These are phyloP conservation scores for Thuja plicata DNA, from an alignment of 83 land plant genomes.

Conservation along the genomic window DNA sequence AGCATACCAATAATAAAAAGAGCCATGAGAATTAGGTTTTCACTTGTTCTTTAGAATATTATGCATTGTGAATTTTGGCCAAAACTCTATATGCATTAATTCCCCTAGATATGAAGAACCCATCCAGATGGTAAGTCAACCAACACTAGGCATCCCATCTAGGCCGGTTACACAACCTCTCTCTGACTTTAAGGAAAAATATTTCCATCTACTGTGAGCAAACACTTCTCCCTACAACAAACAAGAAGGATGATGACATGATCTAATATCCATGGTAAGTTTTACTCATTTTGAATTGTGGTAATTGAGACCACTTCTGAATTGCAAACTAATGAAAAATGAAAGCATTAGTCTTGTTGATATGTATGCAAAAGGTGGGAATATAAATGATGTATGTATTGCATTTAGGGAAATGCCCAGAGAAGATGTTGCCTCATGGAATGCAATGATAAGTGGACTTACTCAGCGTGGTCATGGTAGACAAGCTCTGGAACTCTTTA, in stretches of 20 bases:
- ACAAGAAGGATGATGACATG: constrained; percentile 4
- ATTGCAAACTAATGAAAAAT: background rate
- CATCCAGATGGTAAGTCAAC: background rate
- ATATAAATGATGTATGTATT: too few relatives aligned
- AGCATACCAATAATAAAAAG: background rate
- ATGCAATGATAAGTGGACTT: too few relatives aligned
- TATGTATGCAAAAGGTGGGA: too few relatives aligned
- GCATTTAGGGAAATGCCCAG: too few relatives aligned
- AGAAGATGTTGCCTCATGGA: too few relatives aligned
- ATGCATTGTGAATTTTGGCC: background rate
- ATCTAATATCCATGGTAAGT: background rate
- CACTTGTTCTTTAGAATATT: background rate
- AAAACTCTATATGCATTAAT: background rate
- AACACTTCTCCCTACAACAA: background rate
- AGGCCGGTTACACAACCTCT: background rate
- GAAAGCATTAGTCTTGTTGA: too few relatives aligned
- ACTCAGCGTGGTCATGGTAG: too few relatives aligned
- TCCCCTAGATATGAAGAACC: background rate
- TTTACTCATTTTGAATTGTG: background rate
- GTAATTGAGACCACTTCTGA: background rate
- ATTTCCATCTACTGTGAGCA: background rate
- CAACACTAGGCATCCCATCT: background rate
- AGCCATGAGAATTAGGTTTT: background rate
- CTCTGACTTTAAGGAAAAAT: background rate
- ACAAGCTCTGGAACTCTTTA: too few relatives aligned